Base-by-base conservation (phyloP, 768 basidiomycete species). In the Boletus sp. region DNA sequence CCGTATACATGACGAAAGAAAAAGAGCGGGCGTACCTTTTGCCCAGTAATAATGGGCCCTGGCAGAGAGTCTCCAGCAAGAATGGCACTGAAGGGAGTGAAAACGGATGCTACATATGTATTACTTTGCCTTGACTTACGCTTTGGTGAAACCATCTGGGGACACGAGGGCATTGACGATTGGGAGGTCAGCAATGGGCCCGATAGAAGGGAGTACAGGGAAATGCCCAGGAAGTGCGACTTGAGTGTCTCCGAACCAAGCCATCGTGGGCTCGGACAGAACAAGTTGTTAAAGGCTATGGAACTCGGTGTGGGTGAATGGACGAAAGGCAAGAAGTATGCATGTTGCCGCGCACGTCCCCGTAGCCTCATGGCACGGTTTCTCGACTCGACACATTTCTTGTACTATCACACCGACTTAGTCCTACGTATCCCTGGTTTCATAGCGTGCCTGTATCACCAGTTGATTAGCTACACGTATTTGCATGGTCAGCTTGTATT, bases 51-150 rank as follows among this genome's bases (percentile, higher is more conserved):
- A 10, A 73, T 60, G 1, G 72, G 70, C 2, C 74, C 77, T 13
- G 75, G 76, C 40, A 75, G 74, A 11, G 62, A 41, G 4, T 74
- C 72, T 50, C 73, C 76, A 17, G 71, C 71, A 29, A 76, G 62
- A 5, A 75, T 69, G 7, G 69, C 73, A 13, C 64, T 59, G 13
- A 70, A 66, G 13, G 4, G 32, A 44, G 35, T 53, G 35, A 57
- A 38, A 33, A 37, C 4, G 11, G 15, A 23, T 5, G 37, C 21
- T 15, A 40, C 21, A 13, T 3, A 25, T 25, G 23, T 25, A 3
- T 13, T 21, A 10, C 10, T 29, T 3, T 47, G 11, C 21, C 29
- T 27, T 29, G 17, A 40, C 64, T 54, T 33, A 68, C 66, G 54
- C 62, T 66, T 48, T 61, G 17, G 52, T 47, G 47, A 76, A 74